These are phyloP conservation scores for Hyaloperonospora brassicae DNA, from an alignment of 352 stramenopile genomes.

Conservation along the genomic window DNA sequence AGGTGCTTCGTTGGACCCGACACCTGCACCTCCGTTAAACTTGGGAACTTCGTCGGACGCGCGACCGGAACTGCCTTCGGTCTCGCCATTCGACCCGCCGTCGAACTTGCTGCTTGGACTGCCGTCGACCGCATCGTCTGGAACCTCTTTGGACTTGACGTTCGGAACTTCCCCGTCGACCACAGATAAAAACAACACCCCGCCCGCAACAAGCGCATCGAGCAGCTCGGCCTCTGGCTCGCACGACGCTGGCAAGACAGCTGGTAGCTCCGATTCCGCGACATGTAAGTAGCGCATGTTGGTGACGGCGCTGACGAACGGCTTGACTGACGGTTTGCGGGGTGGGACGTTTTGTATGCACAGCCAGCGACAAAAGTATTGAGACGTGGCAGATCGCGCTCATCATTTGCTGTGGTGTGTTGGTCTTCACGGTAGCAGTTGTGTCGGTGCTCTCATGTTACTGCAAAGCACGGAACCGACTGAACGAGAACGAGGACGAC, in stretches of 20 bases:
- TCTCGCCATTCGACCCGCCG: too few species aligned
- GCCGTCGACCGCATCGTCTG: too few species aligned
- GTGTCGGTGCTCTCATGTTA: conserved; percentile 51
- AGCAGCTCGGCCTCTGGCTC: conserved; percentile 14
- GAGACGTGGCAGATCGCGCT: conserved; percentile 48
- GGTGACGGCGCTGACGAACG: not conserved
- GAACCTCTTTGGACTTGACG: too few species aligned
- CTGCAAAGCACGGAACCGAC: conserved; percentile 40
- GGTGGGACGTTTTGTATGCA: not conserved
- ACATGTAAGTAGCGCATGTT: conserved; percentile 8
- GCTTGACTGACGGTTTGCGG: conserved; percentile 2
- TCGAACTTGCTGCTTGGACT: too few species aligned
- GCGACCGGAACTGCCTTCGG: too few species aligned
- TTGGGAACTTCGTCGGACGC: too few species aligned
- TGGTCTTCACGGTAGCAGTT: conserved; percentile 43
- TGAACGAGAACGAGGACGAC: conserved; percentile 43
- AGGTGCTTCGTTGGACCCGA: conserved; percentile 17
- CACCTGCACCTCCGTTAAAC: conserved; percentile 11
- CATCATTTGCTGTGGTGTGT: conserved; percentile 47
- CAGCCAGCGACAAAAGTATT: conserved; percentile 21
- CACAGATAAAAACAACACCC: conserved; percentile 10
- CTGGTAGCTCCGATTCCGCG: conserved; percentile 7
- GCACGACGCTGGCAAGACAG: conserved; percentile 9
- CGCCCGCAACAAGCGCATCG: conserved; percentile 2
- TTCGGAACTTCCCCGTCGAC: not conserved